These are phyloP conservation scores for Fusarium mexicanum DNA, from an alignment of 2,329 filamentous ascomycete species.

Conservation along the genomic window DNA sequence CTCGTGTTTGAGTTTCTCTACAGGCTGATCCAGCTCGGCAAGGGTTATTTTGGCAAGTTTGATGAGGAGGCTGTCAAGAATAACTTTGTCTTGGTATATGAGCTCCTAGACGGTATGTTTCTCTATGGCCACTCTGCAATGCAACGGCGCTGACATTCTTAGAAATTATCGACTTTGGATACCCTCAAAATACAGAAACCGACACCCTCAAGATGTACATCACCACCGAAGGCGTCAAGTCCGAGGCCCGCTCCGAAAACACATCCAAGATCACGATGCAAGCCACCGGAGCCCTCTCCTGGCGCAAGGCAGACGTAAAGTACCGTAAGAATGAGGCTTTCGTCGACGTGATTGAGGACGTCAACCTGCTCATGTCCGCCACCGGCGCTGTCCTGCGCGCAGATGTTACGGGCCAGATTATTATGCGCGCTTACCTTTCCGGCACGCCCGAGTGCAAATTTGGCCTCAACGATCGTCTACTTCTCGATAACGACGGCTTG, in stretches of 20 bases:
- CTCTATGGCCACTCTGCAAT: no score
- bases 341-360: constrained; percentile 98
- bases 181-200: constrained; percentile 98
- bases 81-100: constrained; percentile 98
- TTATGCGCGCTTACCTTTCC: constrained; percentile 97
- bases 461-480: constrained; percentile 91
- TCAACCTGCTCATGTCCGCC: constrained; percentile 99
- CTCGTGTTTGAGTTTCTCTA: constrained; percentile 98
- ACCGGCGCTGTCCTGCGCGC: constrained; percentile 93
- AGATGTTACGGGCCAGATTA: constrained; percentile 95
- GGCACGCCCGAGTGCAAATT: constrained; percentile 99
- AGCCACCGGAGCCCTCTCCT: constrained; percentile 94
- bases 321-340: constrained; percentile 99
- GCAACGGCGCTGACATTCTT: neutral
- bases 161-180: constrained; percentile 99
- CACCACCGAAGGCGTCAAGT: constrained; percentile 98
- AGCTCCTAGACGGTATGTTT: constrained; percentile 87
- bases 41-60: constrained; percentile 98
- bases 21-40: constrained; percentile 86
- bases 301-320: constrained; percentile 96
- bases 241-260: constrained; percentile 84
- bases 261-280: constrained; percentile 99
- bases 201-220: constrained; percentile 99
- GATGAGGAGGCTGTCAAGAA: constrained; percentile 99
- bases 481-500: constrained; percentile 82